Percentiles rank a stretch among this genome's conserved stretches.
phyloP scores from a whole-genome alignment of 352 stramenopile species.

The Globisporangium paroecandrum region DNA sequence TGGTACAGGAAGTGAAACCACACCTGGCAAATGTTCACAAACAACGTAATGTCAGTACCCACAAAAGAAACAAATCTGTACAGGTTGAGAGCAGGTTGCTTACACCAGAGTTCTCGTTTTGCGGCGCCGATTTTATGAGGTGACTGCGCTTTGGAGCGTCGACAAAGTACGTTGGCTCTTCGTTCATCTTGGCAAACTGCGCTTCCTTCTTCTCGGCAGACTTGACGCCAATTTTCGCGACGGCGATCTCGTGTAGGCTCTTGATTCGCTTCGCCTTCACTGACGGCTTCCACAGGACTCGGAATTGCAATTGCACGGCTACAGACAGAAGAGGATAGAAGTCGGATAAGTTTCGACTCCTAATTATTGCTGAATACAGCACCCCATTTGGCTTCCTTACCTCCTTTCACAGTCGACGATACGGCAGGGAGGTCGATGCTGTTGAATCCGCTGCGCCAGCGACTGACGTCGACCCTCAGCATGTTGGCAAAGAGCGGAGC shows the following conservation, averaged over 20 bases:
- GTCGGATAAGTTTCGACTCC: neutral
- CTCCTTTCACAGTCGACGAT: conserved; percentile 38
- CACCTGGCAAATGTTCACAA: conserved; percentile 30
- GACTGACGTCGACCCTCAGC: conserved; percentile 44
- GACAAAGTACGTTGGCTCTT: conserved; percentile 13
- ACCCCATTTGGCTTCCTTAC: conserved; percentile 23
- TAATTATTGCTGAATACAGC: neutral
- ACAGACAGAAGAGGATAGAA: neutral
- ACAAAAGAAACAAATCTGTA: neutral
- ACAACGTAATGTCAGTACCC: neutral
- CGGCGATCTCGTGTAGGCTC: conserved; percentile 18
- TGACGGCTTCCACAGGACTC: conserved; percentile 15
- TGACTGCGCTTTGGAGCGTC: conserved; percentile 19
- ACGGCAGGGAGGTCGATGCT: conserved; percentile 53
- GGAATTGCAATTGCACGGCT: conserved; percentile 25
- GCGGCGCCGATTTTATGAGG: conserved; percentile 9
- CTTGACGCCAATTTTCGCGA: conserved; percentile 18
- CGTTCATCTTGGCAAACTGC: neutral
- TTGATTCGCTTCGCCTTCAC: conserved; percentile 24
- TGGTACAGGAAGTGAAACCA: conserved; percentile 87
- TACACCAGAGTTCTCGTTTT: conserved; percentile 18
- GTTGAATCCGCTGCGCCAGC: conserved; percentile 45
- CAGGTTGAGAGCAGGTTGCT: neutral
- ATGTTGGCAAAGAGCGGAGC: conserved; percentile 63
- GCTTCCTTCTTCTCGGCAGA: neutral